Percentiles rank a stretch among this genome's conserved stretches.
Evolutionary conservation across 176 grass and related monocot genomes (phyloP).

Genomic region (Triticum turgidum): DNA sequence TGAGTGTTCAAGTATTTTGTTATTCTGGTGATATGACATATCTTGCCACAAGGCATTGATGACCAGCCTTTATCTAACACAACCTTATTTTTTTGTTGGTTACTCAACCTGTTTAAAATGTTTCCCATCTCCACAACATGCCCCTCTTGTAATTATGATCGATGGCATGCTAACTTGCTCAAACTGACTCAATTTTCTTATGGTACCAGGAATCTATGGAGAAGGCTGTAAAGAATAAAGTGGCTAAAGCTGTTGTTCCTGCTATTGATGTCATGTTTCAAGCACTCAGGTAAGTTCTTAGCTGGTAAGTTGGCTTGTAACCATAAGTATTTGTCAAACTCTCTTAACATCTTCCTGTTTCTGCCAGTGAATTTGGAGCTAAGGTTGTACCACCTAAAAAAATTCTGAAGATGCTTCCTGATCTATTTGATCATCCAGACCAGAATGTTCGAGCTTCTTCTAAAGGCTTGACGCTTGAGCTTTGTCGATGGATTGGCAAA

Average conservation of each 20-base stretch:
- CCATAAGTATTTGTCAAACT: neutral
- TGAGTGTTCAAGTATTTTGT: neutral
- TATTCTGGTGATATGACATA: neutral
- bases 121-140: neutral
- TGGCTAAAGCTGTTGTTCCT: conserved; percentile 98
- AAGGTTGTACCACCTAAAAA: conserved; percentile 94
- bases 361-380: conserved; percentile 82
- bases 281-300: conserved; percentile 74
- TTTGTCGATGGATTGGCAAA: conserved; percentile 98
- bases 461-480: conserved; percentile 93
- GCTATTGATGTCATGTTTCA: conserved; percentile 99
- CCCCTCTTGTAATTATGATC: neutral
- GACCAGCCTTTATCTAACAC: neutral
- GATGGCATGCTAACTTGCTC: conserved; percentile 14
- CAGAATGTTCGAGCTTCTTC: conserved; percentile 98
- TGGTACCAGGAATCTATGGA: conserved; percentile 93
- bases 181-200: conserved; percentile 10
- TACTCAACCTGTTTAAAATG: neutral
- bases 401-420: conserved; percentile 98
- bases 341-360: neutral
- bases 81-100: neutral
- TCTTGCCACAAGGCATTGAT: conserved; percentile 7
- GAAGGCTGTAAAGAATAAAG: conserved; percentile 97
- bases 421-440: conserved; percentile 97
- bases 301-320: conserved; percentile 11